These are phyloP conservation scores for Thelonectria rubi DNA, from an alignment of 2,329 filamentous ascomycete genomes.

Conservation along the genomic window DNA sequence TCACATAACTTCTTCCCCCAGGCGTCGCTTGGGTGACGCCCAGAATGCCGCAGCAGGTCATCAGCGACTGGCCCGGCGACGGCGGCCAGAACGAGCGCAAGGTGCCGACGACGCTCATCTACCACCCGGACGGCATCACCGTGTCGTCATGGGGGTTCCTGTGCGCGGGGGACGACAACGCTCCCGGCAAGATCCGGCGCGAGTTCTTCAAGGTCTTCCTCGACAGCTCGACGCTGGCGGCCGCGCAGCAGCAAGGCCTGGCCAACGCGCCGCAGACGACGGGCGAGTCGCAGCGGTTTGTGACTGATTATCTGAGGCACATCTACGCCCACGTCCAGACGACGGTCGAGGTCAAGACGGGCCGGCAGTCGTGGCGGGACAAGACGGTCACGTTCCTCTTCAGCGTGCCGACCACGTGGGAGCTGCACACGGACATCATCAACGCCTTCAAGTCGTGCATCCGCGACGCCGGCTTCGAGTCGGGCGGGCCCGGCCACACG, in stretches of 20 bases:
- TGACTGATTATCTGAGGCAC: constrained; percentile 58
- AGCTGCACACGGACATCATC: constrained; percentile 54
- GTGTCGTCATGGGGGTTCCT: constrained; percentile 62
- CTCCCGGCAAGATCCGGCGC: constrained; percentile 45
- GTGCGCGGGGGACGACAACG: constrained; percentile 57
- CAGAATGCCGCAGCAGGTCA: constrained; percentile 53
- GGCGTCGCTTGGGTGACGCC: constrained; percentile 52
- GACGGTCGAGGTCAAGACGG: constrained; percentile 52
- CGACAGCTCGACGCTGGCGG: constrained; percentile 54
- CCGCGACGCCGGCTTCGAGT: constrained; percentile 58
- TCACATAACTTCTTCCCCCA: neutral
- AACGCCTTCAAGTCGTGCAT: constrained; percentile 61
- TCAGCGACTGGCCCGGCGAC: constrained; percentile 64
- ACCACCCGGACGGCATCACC: constrained; percentile 52
- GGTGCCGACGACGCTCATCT: constrained; percentile 62
- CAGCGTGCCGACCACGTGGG: constrained; percentile 67
- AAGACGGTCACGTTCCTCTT: constrained; percentile 63
- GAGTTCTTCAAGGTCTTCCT: constrained; percentile 68
- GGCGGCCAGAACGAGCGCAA: constrained; percentile 63
- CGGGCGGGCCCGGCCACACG: constrained; percentile 49
- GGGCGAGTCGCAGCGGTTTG: constrained; percentile 56
- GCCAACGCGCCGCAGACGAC: constrained; percentile 53
- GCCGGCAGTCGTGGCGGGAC: constrained; percentile 51
- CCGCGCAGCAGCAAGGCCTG: constrained; percentile 55
- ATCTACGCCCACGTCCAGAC: constrained; percentile 60